Evolutionary conservation across 2,329 filamentous ascomycete species (phyloP).

Genomic region (Alternaria ventricosa): DNA sequence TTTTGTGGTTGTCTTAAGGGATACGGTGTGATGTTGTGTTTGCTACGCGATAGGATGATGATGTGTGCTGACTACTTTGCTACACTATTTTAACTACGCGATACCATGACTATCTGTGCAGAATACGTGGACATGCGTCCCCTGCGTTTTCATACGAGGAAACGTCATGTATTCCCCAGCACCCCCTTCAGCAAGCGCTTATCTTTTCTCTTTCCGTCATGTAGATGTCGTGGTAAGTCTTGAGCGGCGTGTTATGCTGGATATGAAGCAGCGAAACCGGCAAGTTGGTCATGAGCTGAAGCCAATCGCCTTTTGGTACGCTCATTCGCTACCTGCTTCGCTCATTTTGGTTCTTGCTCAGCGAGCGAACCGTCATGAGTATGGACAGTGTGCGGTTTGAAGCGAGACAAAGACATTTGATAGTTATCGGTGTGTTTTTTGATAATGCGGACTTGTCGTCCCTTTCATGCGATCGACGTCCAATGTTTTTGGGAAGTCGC

Average conservation of each 20-base stretch:
- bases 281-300: not conserved
- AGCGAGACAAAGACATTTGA: not conserved
- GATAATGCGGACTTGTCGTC: not conserved
- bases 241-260: not conserved
- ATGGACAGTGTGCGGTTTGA: accelerated
- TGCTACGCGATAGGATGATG: accelerated
- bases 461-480: no score
- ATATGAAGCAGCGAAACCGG: not conserved
- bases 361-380: not conserved
- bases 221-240: not conserved
- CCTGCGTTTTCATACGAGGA: not conserved
- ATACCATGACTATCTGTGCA: accelerated
- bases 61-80: not conserved
- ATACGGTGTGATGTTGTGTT: not conserved
- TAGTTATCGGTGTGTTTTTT: not conserved
- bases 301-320: not conserved
- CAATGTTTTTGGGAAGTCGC: no score
- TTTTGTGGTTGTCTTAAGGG: accelerated
- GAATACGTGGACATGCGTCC: not conserved
- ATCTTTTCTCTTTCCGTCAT: not conserved
- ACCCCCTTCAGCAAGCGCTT: not conserved
- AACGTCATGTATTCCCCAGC: not conserved
- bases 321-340: not conserved
- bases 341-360: not conserved
- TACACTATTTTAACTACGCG: accelerated